Evolutionary conservation across 495 filamentous ascomycete species (phyloP).

Genomic region (Aspergillus saccharolyticus): DNA sequence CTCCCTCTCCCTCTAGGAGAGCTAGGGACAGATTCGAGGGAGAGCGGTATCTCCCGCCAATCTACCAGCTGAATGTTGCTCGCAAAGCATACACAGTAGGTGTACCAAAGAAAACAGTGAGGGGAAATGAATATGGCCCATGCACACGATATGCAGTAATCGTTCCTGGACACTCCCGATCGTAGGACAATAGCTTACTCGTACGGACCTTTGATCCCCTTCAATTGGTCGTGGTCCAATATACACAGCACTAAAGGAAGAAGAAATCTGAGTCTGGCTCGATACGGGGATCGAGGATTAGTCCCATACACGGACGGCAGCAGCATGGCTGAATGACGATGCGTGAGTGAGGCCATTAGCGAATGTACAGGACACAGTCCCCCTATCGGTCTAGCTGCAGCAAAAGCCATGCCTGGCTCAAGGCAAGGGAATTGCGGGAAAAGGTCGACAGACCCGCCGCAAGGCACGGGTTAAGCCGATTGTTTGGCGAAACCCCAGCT

Average conservation of each 20-base stretch:
- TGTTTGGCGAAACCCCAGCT: constrained; percentile 23
- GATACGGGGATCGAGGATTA: not conserved
- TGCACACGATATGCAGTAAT: not conserved
- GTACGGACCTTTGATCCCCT: too few species aligned
- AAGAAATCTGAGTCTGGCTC: not conserved
- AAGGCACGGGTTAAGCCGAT: constrained; percentile 9
- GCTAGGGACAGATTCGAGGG: not conserved
- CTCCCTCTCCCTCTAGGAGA: not conserved
- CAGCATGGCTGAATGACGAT: not conserved
- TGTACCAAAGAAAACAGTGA: not conserved
- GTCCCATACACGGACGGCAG: not conserved
- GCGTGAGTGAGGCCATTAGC: not conserved
- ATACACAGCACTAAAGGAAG: not conserved
- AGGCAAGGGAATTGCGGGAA: not conserved
- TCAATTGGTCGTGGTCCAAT: not conserved
- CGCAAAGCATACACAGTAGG: too few species aligned
- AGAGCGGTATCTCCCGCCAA: not conserved
- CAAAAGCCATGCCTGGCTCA: constrained; percentile 6
- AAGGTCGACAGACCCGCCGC: constrained; percentile 7
- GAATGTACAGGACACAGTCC: not conserved
- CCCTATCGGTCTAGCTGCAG: constrained; percentile 16
- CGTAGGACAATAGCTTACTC: not conserved
- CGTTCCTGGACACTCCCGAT: not conserved
- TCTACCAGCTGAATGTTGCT: not conserved
- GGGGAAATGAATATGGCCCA: not conserved